Percentiles rank a stretch among this genome's conserved stretches.
These are phyloP conservation scores for Discostella stelligera DNA, from an alignment of 352 stramenopile species.

Conservation along the genomic window DNA sequence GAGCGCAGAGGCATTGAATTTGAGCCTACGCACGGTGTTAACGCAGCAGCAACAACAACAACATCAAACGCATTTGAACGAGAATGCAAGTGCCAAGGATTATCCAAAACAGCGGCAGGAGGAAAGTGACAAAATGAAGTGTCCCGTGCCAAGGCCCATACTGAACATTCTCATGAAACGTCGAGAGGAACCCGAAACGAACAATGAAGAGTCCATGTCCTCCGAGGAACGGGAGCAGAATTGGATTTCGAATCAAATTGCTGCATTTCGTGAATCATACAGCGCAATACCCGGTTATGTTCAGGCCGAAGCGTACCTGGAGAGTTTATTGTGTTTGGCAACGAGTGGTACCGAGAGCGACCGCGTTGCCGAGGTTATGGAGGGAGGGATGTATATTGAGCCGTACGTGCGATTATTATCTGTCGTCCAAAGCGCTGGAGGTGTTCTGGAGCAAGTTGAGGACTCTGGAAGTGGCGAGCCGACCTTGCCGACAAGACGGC, in stretches of 20 bases:
- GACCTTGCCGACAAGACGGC: constrained; percentile 27
- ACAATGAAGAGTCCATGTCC: constrained; percentile 7
- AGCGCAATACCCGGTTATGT: constrained; percentile 53
- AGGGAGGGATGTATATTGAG: constrained; percentile 65
- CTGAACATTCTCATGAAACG: constrained; percentile 73
- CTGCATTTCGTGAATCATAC: constrained; percentile 65
- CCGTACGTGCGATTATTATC: constrained; percentile 65
- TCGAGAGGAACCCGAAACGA: constrained; percentile 17
- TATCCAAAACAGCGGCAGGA: neutral
- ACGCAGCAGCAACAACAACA: constrained; percentile 43
- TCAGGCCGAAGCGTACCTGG: constrained; percentile 71
- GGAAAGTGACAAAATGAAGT: constrained; percentile 57
- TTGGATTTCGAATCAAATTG: constrained; percentile 73
- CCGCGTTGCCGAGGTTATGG: constrained; percentile 58
- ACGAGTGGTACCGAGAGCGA: constrained; percentile 68
- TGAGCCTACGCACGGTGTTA: constrained; percentile 62
- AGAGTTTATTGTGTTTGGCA: constrained; percentile 73
- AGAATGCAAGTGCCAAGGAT: constrained; percentile 11
- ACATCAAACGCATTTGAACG: constrained; percentile 8
- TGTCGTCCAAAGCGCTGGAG: constrained; percentile 70
- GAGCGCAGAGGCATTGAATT: constrained; percentile 72
- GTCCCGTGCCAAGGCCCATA: constrained; percentile 76
- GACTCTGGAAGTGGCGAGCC: constrained; percentile 4
- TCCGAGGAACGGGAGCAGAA: constrained; percentile 48
- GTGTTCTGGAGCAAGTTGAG: constrained; percentile 57